Evolutionary conservation across 2,329 filamentous ascomycete species (phyloP).

Genomic region (Chrysosporium keratinophilum): DNA sequence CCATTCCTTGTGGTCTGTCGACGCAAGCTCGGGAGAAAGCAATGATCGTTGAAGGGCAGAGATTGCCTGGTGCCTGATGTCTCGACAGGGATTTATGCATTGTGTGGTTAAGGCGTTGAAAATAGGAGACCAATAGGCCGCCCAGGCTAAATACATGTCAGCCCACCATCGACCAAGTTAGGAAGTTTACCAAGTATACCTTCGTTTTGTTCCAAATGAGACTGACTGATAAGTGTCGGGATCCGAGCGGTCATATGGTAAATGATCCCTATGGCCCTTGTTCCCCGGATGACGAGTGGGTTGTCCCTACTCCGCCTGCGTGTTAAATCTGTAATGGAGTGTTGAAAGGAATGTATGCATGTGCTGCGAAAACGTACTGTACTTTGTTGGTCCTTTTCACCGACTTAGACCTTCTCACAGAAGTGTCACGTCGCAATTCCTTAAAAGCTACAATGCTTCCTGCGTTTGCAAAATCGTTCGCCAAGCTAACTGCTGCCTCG

Average conservation of each 20-base stretch:
- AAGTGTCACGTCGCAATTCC: constrained; percentile 57
- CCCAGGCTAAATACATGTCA: constrained; percentile 60
- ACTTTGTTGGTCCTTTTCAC: constrained; percentile 41
- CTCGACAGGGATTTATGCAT: constrained; percentile 87
- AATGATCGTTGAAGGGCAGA: constrained; percentile 75
- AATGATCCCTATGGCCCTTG: constrained; percentile 70
- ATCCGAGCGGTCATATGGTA: constrained; percentile 73
- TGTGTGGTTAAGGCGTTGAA: constrained; percentile 81
- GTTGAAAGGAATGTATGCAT: constrained; percentile 13
- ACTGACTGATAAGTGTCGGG: constrained; percentile 79
- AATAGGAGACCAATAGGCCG: constrained; percentile 93
- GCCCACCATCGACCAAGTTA: constrained; percentile 15
- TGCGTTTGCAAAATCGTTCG: constrained; percentile 82
- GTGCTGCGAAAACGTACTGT: constrained; percentile 38
- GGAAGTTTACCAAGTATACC: constrained; percentile 39
- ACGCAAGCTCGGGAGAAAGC: constrained; percentile 71
- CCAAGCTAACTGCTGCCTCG: constrained; percentile 68
- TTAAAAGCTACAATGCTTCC: constrained; percentile 61
- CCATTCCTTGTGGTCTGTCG: constrained; percentile 82
- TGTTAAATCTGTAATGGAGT: constrained; percentile 17
- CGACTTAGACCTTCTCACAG: constrained; percentile 43
- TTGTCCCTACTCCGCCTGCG: constrained; percentile 45
- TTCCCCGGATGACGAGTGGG: constrained; percentile 63
- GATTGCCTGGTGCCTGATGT: constrained; percentile 82
- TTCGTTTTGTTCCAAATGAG: constrained; percentile 78